Evolutionary conservation across 495 filamentous ascomycete genomes (phyloP).

Genomic region (Aspergillus cavernicola): DNA sequence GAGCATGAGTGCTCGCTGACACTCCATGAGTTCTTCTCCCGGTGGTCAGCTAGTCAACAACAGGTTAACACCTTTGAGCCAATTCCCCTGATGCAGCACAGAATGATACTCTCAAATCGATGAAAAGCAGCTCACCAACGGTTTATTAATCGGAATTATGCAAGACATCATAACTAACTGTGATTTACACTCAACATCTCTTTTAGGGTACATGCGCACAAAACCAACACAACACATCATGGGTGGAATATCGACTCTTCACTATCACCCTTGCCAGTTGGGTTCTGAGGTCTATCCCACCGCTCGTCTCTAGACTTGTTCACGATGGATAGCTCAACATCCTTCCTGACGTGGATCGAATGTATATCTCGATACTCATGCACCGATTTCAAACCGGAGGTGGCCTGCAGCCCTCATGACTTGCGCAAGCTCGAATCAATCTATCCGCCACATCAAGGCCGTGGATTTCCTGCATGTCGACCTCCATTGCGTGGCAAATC

Average conservation of each 20-base stretch:
- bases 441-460: background rate
- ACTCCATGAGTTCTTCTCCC: too few species aligned
- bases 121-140: too few species aligned
- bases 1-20: too few species aligned
- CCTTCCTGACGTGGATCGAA: conserved; percentile 7
- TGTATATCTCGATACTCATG: background rate
- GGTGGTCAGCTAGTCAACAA: too few species aligned
- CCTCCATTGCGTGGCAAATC: background rate
- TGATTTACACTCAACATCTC: too few species aligned
- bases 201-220: too few species aligned
- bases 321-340: conserved; percentile 1
- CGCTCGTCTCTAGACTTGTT: background rate
- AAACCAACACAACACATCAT: too few species aligned
- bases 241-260: conserved; percentile 7
- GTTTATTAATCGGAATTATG: too few species aligned
- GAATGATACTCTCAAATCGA: too few species aligned
- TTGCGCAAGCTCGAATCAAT: background rate
- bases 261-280: conserved; percentile 1
- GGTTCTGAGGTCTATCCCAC: background rate
- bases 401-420: background rate
- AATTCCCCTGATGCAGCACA: too few species aligned
- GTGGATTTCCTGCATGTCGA: background rate
- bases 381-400: background rate
- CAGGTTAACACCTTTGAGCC: too few species aligned
- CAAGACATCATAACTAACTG: too few species aligned